Base-by-base conservation (phyloP, 371 early-diverging fungal genomes). In the Rhizopus delemar region DNA sequence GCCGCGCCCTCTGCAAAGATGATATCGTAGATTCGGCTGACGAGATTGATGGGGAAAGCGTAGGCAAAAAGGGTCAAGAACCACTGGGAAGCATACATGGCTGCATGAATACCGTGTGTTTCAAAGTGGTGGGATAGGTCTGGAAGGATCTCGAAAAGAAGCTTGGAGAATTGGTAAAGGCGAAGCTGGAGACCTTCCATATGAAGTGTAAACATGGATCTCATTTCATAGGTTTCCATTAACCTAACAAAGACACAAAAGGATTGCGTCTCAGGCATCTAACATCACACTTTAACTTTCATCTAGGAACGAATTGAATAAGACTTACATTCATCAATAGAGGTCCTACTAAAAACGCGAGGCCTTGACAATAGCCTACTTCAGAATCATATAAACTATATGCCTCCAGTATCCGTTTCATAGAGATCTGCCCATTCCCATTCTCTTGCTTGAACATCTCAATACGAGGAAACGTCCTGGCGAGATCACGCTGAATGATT, bases 291-390 rank as follows among this genome's bases (percentile, higher is more conserved):
- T 32, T 41, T 41, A 32, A 8, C n/a, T 3, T 45, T 41, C 5
- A 32, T 9, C 46, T 8, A 72, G 16, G 36, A 35, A 59, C 16
- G 38, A 39, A 3, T 31, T 41, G 9, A 3, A 4, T 15, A 13
- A 57, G 15, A 16, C 41, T 33, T 84, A 90, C 91, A 74, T 95
- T 93, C 77, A 95, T 83, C 50, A 98, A 77, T 59, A 98, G 62
- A n/a, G 95, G 92, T 4, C 94, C 97, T 2, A 92, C 95, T 36
- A 98, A 70, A 69, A 96, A 96, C 8, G 94, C 90, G n/a, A 97
- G 77, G 28, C 97, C 97, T 81, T 98, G 97, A 75, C 97, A 97
- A 71, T 98, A 93, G 4, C 98, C 98, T 13, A 97, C 91, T 57
- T 93, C 88, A 0, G 87, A 66, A 75, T 98, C 97, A 60, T 93